Evolutionary conservation across 179 eudicot genomes (phyloP), one percentile per base, ranked within the genome.

Genomic region (Nepenthes alata): DNA sequence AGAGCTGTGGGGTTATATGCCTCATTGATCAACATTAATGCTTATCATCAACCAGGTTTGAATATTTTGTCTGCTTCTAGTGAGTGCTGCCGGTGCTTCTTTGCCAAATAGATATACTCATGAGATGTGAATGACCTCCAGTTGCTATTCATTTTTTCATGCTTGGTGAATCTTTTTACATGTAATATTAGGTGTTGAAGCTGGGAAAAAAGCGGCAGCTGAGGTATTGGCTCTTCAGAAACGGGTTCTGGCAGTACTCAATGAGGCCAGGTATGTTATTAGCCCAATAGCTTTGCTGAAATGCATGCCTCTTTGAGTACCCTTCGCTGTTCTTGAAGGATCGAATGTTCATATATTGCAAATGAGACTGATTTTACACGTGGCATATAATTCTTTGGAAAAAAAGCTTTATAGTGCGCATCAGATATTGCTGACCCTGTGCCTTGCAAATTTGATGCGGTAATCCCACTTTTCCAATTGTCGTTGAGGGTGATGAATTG

Each of bases 1-100:
- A 82, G 99, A 81, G 99, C 99, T 58, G 99, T 94, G 64, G 99
- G 99, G 63, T 78, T 94, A 59, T 94, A 94, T 72, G 99, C 99
- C 45, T 82, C 97, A 52, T 74, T 94, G 45, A 80, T 90, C 70
- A 90, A 94, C 77, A 83, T 94, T 53, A 94, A 94, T 69, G 99
- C 99, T 37, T 94, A 90, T 70, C 99, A 94, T 70, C 99, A 94
- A 71, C 97, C 96, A 67, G 99, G 99, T 94, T n/a, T 25, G 25
- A 11, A 54, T 54, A 13, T 54, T 5, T 4, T 25, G 35, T 13
- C 57, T 13, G 34, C 12, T 15, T 53, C 55, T 53, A 3, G 25
- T 25, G 45, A 41, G 45, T 41, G 45, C 6, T 41, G 45, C 45
- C 0, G 38, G 9, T 5, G 5, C 38, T 34, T 25, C 11, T 25